Conservation (phyloP, 371 early-diverging fungal species). For the Umbelopsis sp. region DNA sequence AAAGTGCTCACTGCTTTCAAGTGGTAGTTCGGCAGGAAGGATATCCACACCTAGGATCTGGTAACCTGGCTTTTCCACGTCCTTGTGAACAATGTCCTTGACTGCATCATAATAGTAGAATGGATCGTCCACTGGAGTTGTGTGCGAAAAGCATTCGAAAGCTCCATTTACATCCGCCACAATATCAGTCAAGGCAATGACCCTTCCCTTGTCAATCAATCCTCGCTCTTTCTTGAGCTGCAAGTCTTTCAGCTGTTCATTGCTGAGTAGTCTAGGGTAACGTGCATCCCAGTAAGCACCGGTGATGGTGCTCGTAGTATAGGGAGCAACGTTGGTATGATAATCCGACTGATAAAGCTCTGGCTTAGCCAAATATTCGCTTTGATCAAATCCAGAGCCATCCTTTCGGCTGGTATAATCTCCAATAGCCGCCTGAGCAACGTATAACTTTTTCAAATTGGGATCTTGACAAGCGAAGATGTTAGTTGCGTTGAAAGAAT, state of each 20-base stretch:
- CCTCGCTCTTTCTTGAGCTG: slow-evolving; percentile 57
- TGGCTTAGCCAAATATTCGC: slow-evolving; percentile 80
- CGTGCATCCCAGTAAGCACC: slow-evolving; percentile 93
- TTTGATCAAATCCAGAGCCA: slow-evolving; percentile 59
- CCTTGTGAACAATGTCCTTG: slow-evolving; percentile 68
- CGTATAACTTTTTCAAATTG: slow-evolving; percentile 74
- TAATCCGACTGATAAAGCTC: slow-evolving; percentile 84
- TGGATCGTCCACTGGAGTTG: slow-evolving; percentile 88
- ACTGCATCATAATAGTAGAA: slow-evolving; percentile 92
- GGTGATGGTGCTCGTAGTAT: slow-evolving; percentile 86
- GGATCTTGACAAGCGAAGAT: slow-evolving; percentile 42
- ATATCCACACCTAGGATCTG: slow-evolving; percentile 97
- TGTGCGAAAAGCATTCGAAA: slow-evolving; percentile 89
- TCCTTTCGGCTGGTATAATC: slow-evolving; percentile 84
- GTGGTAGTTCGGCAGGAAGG: slow-evolving; percentile 93
- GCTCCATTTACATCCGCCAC: slow-evolving; percentile 95
- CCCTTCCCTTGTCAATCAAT: slow-evolving; percentile 58
- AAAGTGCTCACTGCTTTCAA: slow-evolving; percentile 93
- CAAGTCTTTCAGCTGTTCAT: slow-evolving; percentile 72
- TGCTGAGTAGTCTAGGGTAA: slow-evolving; percentile 91
- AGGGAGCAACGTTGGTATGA: slow-evolving; percentile 90
- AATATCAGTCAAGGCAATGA: slow-evolving; percentile 91
- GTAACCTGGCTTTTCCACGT: slow-evolving; percentile 80
- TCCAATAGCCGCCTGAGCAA: slow-evolving; percentile 70
- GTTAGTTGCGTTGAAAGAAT: neutral